Evolutionary conservation across 2,329 filamentous ascomycete species (phyloP), one percentile per base, ranked within the genome.

Genomic region (Pestalotiopsis sp.): DNA sequence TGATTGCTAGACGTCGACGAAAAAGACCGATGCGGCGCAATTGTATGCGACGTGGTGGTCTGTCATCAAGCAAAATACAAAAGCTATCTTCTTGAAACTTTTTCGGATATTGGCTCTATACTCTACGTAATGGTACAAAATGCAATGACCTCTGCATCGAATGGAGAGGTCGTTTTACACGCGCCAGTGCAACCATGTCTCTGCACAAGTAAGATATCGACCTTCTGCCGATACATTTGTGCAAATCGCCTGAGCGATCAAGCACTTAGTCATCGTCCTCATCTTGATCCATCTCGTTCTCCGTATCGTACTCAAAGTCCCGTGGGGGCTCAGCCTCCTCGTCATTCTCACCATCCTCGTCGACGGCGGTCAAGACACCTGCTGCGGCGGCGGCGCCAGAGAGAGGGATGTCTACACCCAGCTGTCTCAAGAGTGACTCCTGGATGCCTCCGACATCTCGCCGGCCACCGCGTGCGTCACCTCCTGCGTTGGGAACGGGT

Each of bases 281-380:
- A 17, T 83, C 80, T 39, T 84, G 84, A 58, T 88, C 89, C 30
- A 35, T 35, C 30, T 35, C 30, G 2, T 84, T 86, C 66, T 93
- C 92, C 4, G 90, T 90, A 73, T 91, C 89, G 78, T 96, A 94
- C 69, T 95, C 92, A 79, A 96, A 96, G 64, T 93, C 90, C 11
- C 82, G 81, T 4, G 93, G 93, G 6, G 88, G 78, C 48, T 86
- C 82, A 1, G 93, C 93, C 76, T 95, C 93, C 73, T 92, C 90
- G 13, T 88, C 90, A 40, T 85, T 90, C 70, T 93, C 91, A 10
- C 85, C 89, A 74, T 95, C 92, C 79, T 98, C 95, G 74, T 98
- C 94, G 3, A 97, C 89, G 5, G 94, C 91, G 3, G 92, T 97
- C 73, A 97, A 82, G 1, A 97, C 93, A 67, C 91, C 92, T 0